A percentile compares a stretch with the other conserved stretches of the same genome.
phyloP scores from a whole-genome alignment of 2,329 filamentous ascomycete species.

The Pseudogymnoascus sp. region DNA sequence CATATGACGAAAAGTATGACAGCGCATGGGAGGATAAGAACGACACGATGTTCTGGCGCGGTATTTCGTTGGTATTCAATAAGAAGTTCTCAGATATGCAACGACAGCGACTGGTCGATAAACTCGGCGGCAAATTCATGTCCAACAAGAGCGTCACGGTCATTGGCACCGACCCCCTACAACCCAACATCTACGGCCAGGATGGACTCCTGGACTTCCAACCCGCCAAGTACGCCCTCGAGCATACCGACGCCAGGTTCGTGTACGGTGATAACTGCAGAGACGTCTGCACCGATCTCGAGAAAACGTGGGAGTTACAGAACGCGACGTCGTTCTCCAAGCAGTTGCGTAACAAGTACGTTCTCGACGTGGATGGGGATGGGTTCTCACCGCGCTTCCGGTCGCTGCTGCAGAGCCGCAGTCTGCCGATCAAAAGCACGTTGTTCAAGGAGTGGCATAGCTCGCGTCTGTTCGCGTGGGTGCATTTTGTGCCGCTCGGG shows the following conservation, averaged over 20 bases:
- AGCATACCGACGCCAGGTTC: constrained; percentile 30
- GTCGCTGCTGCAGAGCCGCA: constrained; percentile 61
- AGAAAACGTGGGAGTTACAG: constrained; percentile 41
- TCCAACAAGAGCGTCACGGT: constrained; percentile 31
- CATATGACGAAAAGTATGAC: constrained; percentile 48
- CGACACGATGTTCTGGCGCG: constrained; percentile 54
- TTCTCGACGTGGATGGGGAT: constrained; percentile 73
- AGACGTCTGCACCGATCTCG: constrained; percentile 38
- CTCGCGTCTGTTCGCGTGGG: constrained; percentile 64
- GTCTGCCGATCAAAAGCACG: constrained; percentile 68
- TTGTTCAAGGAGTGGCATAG: constrained; percentile 79
- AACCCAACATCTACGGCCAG: background rate
- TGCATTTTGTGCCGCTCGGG: constrained; percentile 76
- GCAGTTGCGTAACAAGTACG: constrained; percentile 57
- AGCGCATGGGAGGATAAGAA: constrained; percentile 51
- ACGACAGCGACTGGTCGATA: constrained; percentile 49
- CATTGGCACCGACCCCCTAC: constrained; percentile 27
- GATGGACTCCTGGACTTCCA: constrained; percentile 33
- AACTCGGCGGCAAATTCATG: constrained; percentile 45
- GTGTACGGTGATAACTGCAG: constrained; percentile 39
- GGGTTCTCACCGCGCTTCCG: constrained; percentile 63
- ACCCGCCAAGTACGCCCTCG: constrained; percentile 30
- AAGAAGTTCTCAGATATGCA: constrained; percentile 36
- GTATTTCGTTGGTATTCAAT: constrained; percentile 28
- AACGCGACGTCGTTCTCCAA: constrained; percentile 47